A percentile compares a stretch with the other conserved stretches of the same genome.
Conservation (phyloP, 768 basidiomycete genomes). For the Xerocomellus amylosporus region DNA sequence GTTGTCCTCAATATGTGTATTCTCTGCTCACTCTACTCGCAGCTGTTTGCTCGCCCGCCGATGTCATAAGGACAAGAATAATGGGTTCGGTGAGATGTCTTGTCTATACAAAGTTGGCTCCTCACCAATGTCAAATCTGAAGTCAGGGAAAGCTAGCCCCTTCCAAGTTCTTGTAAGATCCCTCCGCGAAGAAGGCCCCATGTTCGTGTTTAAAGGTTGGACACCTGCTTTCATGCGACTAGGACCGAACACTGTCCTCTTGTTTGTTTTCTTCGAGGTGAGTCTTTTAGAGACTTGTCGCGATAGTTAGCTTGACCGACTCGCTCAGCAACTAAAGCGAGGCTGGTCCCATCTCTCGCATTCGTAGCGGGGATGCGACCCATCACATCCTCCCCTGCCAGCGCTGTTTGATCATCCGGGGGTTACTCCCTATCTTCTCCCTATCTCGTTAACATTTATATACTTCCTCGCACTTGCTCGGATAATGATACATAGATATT, state of each 20-base stretch:
- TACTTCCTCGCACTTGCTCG: not conserved
- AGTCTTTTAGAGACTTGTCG: constrained; percentile 10
- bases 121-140: constrained; percentile 3
- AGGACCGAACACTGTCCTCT: constrained; percentile 78
- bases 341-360: constrained; percentile 41
- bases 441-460: constrained; percentile 4
- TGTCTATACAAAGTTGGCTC: not conserved
- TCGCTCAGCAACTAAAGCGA: constrained; percentile 64
- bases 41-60: constrained; percentile 80
- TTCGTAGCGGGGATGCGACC: not conserved
- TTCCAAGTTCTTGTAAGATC: constrained; percentile 56
- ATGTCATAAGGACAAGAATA: constrained; percentile 71
- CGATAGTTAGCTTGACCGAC: constrained; percentile 3
- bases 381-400: not conserved
- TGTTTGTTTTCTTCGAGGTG: constrained; percentile 86
- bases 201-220: constrained; percentile 87
- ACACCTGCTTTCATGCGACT: constrained; percentile 83
- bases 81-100: constrained; percentile 64
- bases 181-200: constrained; percentile 67
- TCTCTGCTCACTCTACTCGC: constrained; percentile 3
- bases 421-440: not conserved
- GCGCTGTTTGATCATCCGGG: not conserved
- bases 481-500: constrained; percentile 8
- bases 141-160: constrained; percentile 53
- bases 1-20: constrained; percentile 20